Base-by-base conservation (phyloP, 2,329 filamentous ascomycete genomes). In the Ophiostoma triangulosporum region DNA sequence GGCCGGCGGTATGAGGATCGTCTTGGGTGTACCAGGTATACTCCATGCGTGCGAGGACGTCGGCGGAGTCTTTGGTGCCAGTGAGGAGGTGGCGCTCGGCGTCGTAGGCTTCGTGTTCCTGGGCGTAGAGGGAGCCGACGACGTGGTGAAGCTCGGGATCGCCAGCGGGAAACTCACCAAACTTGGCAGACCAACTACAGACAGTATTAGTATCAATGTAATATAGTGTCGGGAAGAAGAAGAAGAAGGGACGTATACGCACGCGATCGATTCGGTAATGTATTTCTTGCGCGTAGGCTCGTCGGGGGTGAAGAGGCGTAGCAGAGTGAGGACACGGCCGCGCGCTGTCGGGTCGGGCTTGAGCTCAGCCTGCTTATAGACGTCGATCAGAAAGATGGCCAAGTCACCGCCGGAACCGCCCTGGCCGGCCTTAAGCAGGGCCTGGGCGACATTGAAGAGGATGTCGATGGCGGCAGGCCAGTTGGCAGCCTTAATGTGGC, bases 111-210 rank as follows among this genome's bases (percentile, higher is more conserved):
- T 96, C 88, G 67, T 90, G 85, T 62, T 96, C 91, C 64, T 94
- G 85, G n/a, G 90, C 91, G 66, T 88, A 95, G 43, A 96, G 73
- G 31, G 81, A 83, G 50, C 93, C 93, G 33, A 84, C 83, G 43
- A 95, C 89, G 69, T 97, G 90, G 69, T 98, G 93, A 54, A 98
- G 74, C 63, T 97, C 93, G 3, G 91, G 86, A 64, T 98, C 93
- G 56, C 93, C 93, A 50, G 88, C 86, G 48, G 93, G 90, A 66
- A 86, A 88, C 46, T 93, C 86, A 60, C 90, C 88, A 63, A 81
- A 84, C 66, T 86, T 91, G 53, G 81, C 77, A 54, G 88, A 94
- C 93, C 93, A 98, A 53, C 79, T 82, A 38, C n/a, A n/a, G 57
- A 57, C 1, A 22, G 27, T 20, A 3, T 45, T 27, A 45, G 40